These are phyloP conservation scores for Hypoxylon sp. DNA, from an alignment of 2,329 filamentous ascomycete species.

Conservation along the genomic window DNA sequence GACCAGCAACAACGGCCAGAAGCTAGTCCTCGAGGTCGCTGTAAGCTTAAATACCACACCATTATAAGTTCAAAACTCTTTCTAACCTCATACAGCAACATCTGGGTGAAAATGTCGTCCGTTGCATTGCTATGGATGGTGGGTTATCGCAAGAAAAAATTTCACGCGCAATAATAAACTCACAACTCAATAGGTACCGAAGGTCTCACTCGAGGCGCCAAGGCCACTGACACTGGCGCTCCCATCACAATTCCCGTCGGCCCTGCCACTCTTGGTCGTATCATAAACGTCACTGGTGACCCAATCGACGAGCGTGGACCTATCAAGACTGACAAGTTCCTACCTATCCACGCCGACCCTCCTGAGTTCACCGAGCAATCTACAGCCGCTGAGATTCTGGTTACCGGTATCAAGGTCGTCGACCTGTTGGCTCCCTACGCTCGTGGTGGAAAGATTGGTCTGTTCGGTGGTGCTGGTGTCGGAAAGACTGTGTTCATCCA, in stretches of 20 bases:
- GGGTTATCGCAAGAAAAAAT: conserved; percentile 59
- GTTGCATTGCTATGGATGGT: conserved; percentile 99
- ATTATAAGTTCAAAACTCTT: conserved; percentile 49
- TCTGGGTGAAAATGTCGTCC: conserved; percentile 98
- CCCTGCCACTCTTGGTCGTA: conserved; percentile 93
- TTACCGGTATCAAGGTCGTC: conserved; percentile 99
- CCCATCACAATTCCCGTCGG: conserved; percentile 98
- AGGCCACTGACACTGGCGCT: conserved; percentile 88
- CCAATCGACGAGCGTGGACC: conserved; percentile 99
- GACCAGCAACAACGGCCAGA: conserved; percentile 91
- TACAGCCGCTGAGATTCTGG: conserved; percentile 94
- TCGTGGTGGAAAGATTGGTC: conserved; percentile 99
- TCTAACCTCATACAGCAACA: conserved; percentile 82
- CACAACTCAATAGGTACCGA: conserved; percentile 82
- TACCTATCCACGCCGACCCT: conserved; percentile 94
- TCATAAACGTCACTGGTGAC: conserved; percentile 99
- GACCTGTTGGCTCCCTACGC: conserved; percentile 98
- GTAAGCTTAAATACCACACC: conserved; percentile 68
- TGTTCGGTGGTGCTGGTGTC: conserved; percentile 99
- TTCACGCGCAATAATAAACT: conserved; percentile 39
- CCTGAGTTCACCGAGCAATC: conserved; percentile 96
- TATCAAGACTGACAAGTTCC: conserved; percentile 90
- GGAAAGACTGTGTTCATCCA: conserved; percentile 99
- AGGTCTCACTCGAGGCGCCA: conserved; percentile 95
- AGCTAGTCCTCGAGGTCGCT: conserved; percentile 95